These are phyloP conservation scores for Globisporangium iwayamae DNA, from an alignment of 352 stramenopile species.

Conservation along the genomic window DNA sequence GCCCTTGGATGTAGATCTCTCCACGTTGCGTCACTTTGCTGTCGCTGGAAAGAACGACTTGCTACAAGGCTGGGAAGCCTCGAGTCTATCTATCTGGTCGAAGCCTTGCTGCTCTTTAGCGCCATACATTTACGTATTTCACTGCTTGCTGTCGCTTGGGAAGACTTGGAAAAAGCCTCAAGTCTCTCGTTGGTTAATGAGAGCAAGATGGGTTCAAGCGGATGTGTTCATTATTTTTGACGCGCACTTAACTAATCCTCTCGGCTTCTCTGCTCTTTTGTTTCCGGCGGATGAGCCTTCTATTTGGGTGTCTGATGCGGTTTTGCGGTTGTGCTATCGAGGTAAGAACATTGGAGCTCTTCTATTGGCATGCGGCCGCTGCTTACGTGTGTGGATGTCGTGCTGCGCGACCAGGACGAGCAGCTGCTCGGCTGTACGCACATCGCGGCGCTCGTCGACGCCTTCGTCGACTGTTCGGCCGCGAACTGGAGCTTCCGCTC, in stretches of 20 bases:
- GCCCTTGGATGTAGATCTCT: too few species aligned
- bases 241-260: neutral
- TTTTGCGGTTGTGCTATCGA: too few species aligned
- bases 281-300: neutral
- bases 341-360: neutral
- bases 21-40: too few species aligned
- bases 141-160: too few species aligned
- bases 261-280: neutral
- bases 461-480: slow-evolving; percentile 7
- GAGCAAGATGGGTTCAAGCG: neutral
- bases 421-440: slow-evolving; percentile 8
- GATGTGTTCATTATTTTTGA: neutral
- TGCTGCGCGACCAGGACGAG: slow-evolving; percentile 6
- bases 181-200: too few species aligned
- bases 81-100: too few species aligned
- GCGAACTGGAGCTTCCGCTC: slow-evolving; percentile 1
- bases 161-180: too few species aligned
- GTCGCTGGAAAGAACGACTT: too few species aligned
- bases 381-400: slow-evolving; percentile 6
- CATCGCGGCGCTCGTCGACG: slow-evolving; percentile 10
- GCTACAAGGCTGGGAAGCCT: too few species aligned
- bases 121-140: too few species aligned
- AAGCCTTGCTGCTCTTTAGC: too few species aligned
- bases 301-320: too few species aligned
- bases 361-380: neutral